These are phyloP conservation scores for Termitomyces sp. DNA, from an alignment of 768 basidiomycete genomes.

Conservation along the genomic window DNA sequence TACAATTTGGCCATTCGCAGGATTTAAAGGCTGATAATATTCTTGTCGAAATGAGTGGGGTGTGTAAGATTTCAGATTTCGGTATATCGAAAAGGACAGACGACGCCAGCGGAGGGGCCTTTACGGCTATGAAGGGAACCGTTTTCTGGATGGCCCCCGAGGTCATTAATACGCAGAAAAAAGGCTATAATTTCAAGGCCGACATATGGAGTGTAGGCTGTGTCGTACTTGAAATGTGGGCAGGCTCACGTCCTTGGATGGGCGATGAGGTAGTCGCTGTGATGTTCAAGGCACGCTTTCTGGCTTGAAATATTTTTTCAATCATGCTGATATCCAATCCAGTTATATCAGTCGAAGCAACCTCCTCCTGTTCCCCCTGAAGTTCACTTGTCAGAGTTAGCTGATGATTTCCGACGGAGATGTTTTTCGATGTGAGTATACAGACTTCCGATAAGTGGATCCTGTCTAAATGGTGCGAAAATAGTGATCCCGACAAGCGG, in stretches of 20 bases:
- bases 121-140: conserved; percentile 94
- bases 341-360: conserved; percentile 83
- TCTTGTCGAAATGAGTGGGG: conserved; percentile 85
- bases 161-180: conserved; percentile 81
- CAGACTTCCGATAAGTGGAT: background rate
- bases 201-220: conserved; percentile 99
- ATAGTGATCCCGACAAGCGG: conserved; percentile 78
- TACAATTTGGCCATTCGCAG: conserved; percentile 30
- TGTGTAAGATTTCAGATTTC: conserved; percentile 98
- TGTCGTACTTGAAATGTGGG: conserved; percentile 99
- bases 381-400: conserved; percentile 67
- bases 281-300: conserved; percentile 78
- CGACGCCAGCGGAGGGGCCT: conserved; percentile 77
- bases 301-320: background rate
- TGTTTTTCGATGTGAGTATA: conserved; percentile 83
- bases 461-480: conserved; percentile 6
- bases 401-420: conserved; percentile 79
- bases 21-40: conserved; percentile 99
- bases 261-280: conserved; percentile 88
- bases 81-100: conserved; percentile 97
- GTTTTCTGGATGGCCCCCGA: conserved; percentile 99
- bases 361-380: conserved; percentile 89
- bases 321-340: background rate
- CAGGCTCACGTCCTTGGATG: conserved; percentile 92
- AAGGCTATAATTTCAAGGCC: conserved; percentile 94